A percentile compares a stretch with the other conserved stretches of the same genome.
Conservation (phyloP, 306 rosid species). For the Fagus sylvatica region DNA sequence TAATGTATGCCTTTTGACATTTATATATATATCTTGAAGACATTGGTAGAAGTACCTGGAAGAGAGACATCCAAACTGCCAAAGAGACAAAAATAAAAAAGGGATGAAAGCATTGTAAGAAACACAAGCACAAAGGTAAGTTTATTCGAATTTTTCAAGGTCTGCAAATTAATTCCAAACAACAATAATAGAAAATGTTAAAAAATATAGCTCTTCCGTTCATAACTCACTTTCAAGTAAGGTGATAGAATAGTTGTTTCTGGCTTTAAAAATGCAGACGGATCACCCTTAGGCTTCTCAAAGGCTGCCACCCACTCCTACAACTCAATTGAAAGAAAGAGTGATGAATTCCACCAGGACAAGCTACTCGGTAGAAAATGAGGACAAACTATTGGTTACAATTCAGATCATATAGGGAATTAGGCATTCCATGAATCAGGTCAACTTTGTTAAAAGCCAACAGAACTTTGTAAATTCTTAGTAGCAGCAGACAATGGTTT, state of each 20-base stretch:
- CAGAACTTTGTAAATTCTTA: not conserved
- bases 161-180: not conserved
- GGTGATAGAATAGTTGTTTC: constrained; percentile 92
- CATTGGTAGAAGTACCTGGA: constrained; percentile 83
- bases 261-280: constrained; percentile 80
- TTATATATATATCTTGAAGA: constrained; percentile 65
- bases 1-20: constrained; percentile 60
- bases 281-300: constrained; percentile 94
- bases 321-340: constrained; percentile 1
- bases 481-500: not conserved
- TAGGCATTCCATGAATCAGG: constrained; percentile 15
- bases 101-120: not conserved
- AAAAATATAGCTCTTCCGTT: constrained; percentile 8
- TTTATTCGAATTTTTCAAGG: not conserved
- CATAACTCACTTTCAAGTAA: constrained; percentile 78
- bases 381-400: not conserved
- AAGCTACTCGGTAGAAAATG: constrained; percentile 2
- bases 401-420: constrained; percentile 13
- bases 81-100: constrained; percentile 24
- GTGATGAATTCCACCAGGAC: constrained; percentile 6
- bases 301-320: constrained; percentile 88
- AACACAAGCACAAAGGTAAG: not conserved
- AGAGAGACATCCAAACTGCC: constrained; percentile 96
- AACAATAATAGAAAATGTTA: constrained; percentile 11
- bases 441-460: too few species aligned